phyloP scores from a whole-genome alignment of 805 yeast species.

The Nadsonia fulvescens region DNA sequence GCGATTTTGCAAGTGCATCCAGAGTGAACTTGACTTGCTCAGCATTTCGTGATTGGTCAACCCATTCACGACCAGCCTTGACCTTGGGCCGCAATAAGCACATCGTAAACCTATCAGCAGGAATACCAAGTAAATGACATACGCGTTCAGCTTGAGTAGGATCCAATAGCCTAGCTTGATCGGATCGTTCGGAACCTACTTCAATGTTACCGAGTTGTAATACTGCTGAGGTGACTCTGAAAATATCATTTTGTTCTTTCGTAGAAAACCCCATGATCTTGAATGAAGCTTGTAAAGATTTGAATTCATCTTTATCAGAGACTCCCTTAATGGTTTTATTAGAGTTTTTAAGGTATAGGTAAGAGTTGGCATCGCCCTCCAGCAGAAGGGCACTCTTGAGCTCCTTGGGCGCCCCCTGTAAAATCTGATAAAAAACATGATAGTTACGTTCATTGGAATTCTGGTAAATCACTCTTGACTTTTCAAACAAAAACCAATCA shows the following conservation, averaged over 20 bases:
- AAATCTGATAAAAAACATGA: constrained; percentile 79
- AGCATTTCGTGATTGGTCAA: constrained; percentile 62
- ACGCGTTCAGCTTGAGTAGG: constrained; percentile 33
- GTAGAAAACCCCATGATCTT: constrained; percentile 50
- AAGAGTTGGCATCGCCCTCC: constrained; percentile 23
- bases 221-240: constrained; percentile 53
- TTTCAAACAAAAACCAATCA: constrained; percentile 86
- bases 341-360: constrained; percentile 35
- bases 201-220: constrained; percentile 75
- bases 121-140: constrained; percentile 48
- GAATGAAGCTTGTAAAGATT: constrained; percentile 46
- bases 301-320: constrained; percentile 57
- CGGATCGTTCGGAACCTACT: constrained; percentile 41
- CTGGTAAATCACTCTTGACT: constrained; percentile 77
- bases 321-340: constrained; percentile 47
- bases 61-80: constrained; percentile 78
- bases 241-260: constrained; percentile 37
- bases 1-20: constrained; percentile 73
- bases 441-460: constrained; percentile 69
- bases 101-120: constrained; percentile 32
- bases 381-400: constrained; percentile 20
- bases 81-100: constrained; percentile 64
- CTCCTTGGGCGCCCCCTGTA: constrained; percentile 44
- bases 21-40: constrained; percentile 63
- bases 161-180: constrained; percentile 55